These are phyloP conservation scores for Magnaporthales sp. DNA, from an alignment of 2,329 filamentous ascomycete species.

Conservation along the genomic window DNA sequence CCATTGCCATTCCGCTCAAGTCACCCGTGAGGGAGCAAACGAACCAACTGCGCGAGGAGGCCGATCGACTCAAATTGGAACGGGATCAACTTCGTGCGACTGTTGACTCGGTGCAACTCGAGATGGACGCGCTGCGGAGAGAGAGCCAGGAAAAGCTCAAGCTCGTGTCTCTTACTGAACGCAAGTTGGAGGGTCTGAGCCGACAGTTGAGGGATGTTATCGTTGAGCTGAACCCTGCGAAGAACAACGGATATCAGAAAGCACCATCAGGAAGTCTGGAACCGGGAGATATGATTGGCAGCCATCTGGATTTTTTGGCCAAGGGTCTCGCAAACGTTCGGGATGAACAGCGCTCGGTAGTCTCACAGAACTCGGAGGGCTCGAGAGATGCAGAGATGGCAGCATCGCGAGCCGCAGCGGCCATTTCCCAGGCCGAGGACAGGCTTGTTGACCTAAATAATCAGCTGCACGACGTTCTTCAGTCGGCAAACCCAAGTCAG, in stretches of 20 bases:
- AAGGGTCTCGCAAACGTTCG: slow-evolving; percentile 53
- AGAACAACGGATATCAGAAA: slow-evolving; percentile 34
- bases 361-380: slow-evolving; percentile 9
- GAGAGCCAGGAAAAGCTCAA: slow-evolving; percentile 31
- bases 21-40: slow-evolving; percentile 47
- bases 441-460: slow-evolving; percentile 55
- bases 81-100: slow-evolving; percentile 15
- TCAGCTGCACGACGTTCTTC: slow-evolving; percentile 52
- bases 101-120: slow-evolving; percentile 20
- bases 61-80: slow-evolving; percentile 19
- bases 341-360: slow-evolving; percentile 41
- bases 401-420: slow-evolving; percentile 12
- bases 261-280: slow-evolving; percentile 31
- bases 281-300: slow-evolving; percentile 37
- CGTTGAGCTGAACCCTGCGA: slow-evolving; percentile 50
- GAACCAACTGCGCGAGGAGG: slow-evolving; percentile 38
- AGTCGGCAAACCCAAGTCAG: slow-evolving; percentile 36
- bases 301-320: slow-evolving; percentile 64
- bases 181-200: slow-evolving; percentile 60
- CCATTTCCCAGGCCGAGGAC: slow-evolving; percentile 35
- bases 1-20: slow-evolving; percentile 50
- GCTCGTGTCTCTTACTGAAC: slow-evolving; percentile 53
- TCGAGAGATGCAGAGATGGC: slow-evolving; percentile 15
- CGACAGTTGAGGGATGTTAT: slow-evolving; percentile 58
- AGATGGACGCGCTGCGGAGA: slow-evolving; percentile 26